Evolutionary conservation across 2,329 filamentous ascomycete species (phyloP).

Genomic region (Simplicillium sp.): DNA sequence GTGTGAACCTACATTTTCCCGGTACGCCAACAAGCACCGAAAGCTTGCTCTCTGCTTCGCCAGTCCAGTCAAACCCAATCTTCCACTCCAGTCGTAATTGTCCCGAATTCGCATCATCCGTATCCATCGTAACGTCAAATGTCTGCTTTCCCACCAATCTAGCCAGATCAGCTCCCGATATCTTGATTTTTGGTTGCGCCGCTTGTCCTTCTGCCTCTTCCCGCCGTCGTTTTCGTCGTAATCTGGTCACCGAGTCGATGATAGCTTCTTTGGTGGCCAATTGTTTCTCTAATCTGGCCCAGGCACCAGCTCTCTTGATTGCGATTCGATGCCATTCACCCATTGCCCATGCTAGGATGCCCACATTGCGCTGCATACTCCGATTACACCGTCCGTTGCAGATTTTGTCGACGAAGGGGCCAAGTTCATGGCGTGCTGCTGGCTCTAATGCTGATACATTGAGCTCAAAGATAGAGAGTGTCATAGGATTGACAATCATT

Average conservation of each 20-base stretch:
- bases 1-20: slow-evolving; percentile 47
- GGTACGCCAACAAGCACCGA: slow-evolving; percentile 47
- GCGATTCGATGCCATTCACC: slow-evolving; percentile 57
- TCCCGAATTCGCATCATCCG: slow-evolving; percentile 19
- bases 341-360: slow-evolving; percentile 57
- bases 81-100: slow-evolving; percentile 50
- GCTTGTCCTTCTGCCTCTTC: slow-evolving; percentile 13
- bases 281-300: slow-evolving; percentile 43
- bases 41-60: slow-evolving; percentile 54
- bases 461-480: slow-evolving; percentile 40
- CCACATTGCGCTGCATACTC: slow-evolving; percentile 46
- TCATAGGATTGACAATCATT: slow-evolving; percentile 47
- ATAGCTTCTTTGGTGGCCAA: slow-evolving; percentile 26
- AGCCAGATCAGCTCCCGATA: slow-evolving; percentile 33
- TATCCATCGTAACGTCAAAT: slow-evolving; percentile 32
- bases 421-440: slow-evolving; percentile 48
- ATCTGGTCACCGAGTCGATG: slow-evolving; percentile 11
- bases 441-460: slow-evolving; percentile 46
- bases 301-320: slow-evolving; percentile 50
- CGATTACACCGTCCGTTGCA: slow-evolving; percentile 26
- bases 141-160: slow-evolving; percentile 43
- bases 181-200: slow-evolving; percentile 1
- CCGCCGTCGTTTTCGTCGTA: slow-evolving; percentile 14
- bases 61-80: slow-evolving; percentile 63
- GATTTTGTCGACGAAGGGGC: slow-evolving; percentile 38